Conservation (phyloP, 2,329 filamentous ascomycete species). For the Phoma sp. region DNA sequence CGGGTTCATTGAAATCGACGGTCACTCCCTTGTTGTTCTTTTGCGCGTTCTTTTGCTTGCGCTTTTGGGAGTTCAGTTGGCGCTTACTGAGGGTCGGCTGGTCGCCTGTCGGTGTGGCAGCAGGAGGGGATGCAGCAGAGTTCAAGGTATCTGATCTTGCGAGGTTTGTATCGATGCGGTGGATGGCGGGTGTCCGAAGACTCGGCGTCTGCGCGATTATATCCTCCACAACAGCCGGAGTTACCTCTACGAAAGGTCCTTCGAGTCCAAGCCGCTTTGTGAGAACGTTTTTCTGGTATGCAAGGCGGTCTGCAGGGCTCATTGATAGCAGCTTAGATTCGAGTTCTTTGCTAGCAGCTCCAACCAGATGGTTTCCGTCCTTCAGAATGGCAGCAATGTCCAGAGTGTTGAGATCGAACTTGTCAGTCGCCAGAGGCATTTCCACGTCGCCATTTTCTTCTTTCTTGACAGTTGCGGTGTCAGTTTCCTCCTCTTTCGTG, state of each 20-base stretch:
- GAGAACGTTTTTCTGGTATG: conserved; percentile 89
- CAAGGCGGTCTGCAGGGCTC: conserved; percentile 80
- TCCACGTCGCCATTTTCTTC: conserved; percentile 59
- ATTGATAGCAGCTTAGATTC: conserved; percentile 85
- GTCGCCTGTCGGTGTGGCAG: conserved; percentile 52
- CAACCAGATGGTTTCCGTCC: conserved; percentile 82
- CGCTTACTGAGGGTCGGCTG: conserved; percentile 78
- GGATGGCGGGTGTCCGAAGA: conserved; percentile 45
- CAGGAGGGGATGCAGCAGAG: conserved; percentile 55
- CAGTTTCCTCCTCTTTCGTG: conserved; percentile 66
- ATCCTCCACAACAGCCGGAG: conserved; percentile 74
- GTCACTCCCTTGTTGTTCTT: conserved; percentile 89
- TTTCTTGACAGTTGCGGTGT: conserved; percentile 53
- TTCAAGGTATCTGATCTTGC: conserved; percentile 56
- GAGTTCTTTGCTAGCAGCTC: conserved; percentile 80
- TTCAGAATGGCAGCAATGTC: conserved; percentile 82
- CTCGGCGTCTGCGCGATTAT: conserved; percentile 53
- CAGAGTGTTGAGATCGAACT: conserved; percentile 75
- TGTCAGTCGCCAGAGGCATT: conserved; percentile 60
- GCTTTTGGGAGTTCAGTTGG: conserved; percentile 92
- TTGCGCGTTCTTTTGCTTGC: conserved; percentile 89
- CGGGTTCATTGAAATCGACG: conserved; percentile 77
- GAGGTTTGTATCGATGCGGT: conserved; percentile 61
- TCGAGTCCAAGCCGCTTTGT: conserved; percentile 81
- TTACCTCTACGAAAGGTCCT: conserved; percentile 84